Base-by-base conservation (phyloP, 306 rosid species). In the Lotus japonicus region DNA sequence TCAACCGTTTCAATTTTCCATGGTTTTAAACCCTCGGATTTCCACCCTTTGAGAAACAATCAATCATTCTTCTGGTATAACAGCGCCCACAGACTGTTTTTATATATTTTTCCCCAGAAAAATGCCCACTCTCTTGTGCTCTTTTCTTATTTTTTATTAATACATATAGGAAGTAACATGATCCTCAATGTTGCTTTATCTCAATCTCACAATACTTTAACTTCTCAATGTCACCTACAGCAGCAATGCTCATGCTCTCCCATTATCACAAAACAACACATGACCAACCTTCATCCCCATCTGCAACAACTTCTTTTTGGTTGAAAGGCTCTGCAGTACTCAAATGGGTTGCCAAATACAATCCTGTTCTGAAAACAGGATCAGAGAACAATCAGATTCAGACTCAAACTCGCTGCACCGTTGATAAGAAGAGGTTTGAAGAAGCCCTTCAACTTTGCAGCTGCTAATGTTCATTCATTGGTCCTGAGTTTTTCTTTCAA, bases 161-260 rank as follows among this genome's bases (percentile, higher is more conserved):
- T 26, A 21, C 26, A 26, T 26, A 26, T 26, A 26, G 31, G 31
- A 26, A 26, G 7, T 31, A 5, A 31, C 54, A 48, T 15, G 9
- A 7, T 48, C 23, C 16, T 4, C 3, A 48, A 48, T 7, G 2
- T 48, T 13, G 53, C 9, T 14, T 15, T 4, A 13, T 46, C n/a
- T 21, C 38, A 62, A 53, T 50, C 42, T 1, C 42, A 0, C 42
- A 38, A 21, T 9, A n/a, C 23, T 16, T 65, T 23, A 1, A 1
- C 3, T 43, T 17, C 28, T 10, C 28, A 4, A 78, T 78, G 82
- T 74, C 82, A 28, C 82, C 78, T 9, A 78, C 82, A 16, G 82
- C 82, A 13, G 74, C 82, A 12, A 78, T 78, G 82, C 70, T 78
- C 9, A 12, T 77, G 14, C 82, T 78, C 71, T 16, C 66, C 9